Base-by-base conservation (phyloP, 2,329 filamentous ascomycete genomes). In the Aurifilum marmelostoma region DNA sequence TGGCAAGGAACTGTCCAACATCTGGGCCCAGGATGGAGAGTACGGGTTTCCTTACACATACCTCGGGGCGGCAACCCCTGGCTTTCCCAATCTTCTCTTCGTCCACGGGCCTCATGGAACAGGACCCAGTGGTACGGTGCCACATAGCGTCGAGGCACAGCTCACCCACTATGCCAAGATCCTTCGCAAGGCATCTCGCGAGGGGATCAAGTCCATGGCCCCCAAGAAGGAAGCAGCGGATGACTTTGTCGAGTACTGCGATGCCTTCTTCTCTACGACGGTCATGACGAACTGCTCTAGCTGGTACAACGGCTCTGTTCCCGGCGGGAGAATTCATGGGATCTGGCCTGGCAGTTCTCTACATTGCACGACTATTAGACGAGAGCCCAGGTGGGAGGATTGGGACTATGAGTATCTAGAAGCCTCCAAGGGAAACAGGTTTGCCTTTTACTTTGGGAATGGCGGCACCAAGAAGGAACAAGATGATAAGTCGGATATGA, bases 311-410 rank as follows among this genome's bases (percentile, higher is more conserved):
- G 88, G 90, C 16, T 88, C 88, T 0, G 79, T 79, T 7, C 85
- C 89, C 0, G 90, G 89, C 0, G 85, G 83, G 0, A 80, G 89
- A 4, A 88, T 93, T 32, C 88, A 91, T 71, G 90, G 89, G 0
- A 75, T 91, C 8, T 93, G 90, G 86, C 91, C 91, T 0, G 90
- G 90, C 0, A 91, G 88, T 72, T 89, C 89, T 1, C 81, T 85
- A 0, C 88, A 91, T 73, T 79, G 88, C 41, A 89, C 88, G 2
- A 82, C 87, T 18, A 82, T 90, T 9, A 81, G 88, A 32, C 77
- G 81, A 29, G 80, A 85, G n/a, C 85, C 85, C 1, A 76, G 85
- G 12, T 87, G 85, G 84, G 85, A 88, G 73, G 86, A 88, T 67
- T 88, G 80, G 76, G 80, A 85, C 68, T 86, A 84, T 71, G 78